Conservation (phyloP, 1,139 yeast genomes). For the Yamadazyma songkhlaensis region DNA sequence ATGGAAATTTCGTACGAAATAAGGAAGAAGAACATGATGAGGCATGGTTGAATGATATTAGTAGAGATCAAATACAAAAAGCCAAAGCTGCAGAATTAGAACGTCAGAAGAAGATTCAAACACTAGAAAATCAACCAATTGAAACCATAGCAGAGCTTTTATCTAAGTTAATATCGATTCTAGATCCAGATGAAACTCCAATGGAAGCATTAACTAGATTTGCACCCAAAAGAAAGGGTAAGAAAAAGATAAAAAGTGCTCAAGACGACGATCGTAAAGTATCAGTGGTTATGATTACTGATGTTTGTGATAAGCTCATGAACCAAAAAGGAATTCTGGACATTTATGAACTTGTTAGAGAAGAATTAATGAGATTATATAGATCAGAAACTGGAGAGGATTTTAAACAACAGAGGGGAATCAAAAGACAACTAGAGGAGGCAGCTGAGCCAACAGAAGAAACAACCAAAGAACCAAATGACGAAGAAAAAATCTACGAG, state of each 20-base stretch:
- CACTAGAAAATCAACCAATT: background rate
- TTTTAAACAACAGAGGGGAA: constrained; percentile 18
- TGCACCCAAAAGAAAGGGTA: constrained; percentile 23
- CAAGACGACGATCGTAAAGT: constrained; percentile 22
- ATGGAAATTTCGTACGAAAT: constrained; percentile 56
- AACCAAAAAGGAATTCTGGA: constrained; percentile 37
- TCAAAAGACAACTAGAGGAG: constrained; percentile 17
- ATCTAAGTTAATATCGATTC: constrained; percentile 30
- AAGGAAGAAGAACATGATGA: constrained; percentile 31
- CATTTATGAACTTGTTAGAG: constrained; percentile 55
- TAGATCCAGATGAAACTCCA: constrained; percentile 65
- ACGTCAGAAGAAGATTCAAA: constrained; percentile 14
- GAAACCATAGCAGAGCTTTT: constrained; percentile 25
- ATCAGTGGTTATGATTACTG: constrained; percentile 44
- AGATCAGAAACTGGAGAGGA: constrained; percentile 48
- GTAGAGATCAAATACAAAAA: constrained; percentile 49
- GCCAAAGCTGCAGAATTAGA: constrained; percentile 44
- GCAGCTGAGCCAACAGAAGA: constrained; percentile 10
- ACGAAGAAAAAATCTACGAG: constrained; percentile 51
- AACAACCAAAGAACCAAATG: constrained; percentile 14
- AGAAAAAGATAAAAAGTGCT: constrained; percentile 10
- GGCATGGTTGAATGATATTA: constrained; percentile 25
- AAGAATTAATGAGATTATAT: constrained; percentile 56
- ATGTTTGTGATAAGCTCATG: constrained; percentile 44
- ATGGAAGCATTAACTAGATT: constrained; percentile 57